Evolutionary conservation across 2,329 filamentous ascomycete species (phyloP), one percentile per base, ranked within the genome.

Genomic region (Ophiocordyceps robertsii): DNA sequence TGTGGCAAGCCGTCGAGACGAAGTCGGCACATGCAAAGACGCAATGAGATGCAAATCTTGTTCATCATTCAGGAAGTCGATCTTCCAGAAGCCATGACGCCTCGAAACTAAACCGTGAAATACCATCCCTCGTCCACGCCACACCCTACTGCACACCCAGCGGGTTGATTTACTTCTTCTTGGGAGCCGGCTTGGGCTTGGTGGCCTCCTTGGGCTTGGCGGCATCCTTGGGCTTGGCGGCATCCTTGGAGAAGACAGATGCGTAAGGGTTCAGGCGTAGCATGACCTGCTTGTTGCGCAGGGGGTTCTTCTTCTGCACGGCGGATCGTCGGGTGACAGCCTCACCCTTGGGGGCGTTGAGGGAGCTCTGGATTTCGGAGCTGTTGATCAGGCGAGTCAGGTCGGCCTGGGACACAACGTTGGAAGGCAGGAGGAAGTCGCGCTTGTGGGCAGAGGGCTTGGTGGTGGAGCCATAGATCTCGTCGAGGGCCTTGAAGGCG

Each of bases 251-350:
- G 72, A 93, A 98, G 50, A 85, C 81, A 58, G 82, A 75, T 56
- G 92, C 90, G 72, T 98, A 98, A 51, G 92, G 92, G 83, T 98
- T 98, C 68, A 98, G 84, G 61, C 92, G 84, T 65, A 98, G 84
- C 70, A 95, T 80, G 56, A 98, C 84, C 79, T 96, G 92, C 81
- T 88, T 94, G 84, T 98, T 98, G 72, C 76, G 77, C 57, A 98
- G 88, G 62, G 92, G 92, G 80, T 98, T 98, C 89, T 96, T 96
- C 88, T 98, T 98, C 80, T 95, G 90, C 56, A 95, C 87, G 62
- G 77, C 72, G 56, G 75, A 72, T 64, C 92, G 86, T 81, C 95
- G 95, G 70, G 88, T 93, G 63, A 80, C 71, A 63, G 87, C 80
- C 57, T 83, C 80, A 58, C 92, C 92, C 77, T 89, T 92, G 68